Evolutionary conservation across 2,329 filamentous ascomycete species (phyloP), one percentile per base, ranked within the genome.

Genomic region (Nemania diffusa): DNA sequence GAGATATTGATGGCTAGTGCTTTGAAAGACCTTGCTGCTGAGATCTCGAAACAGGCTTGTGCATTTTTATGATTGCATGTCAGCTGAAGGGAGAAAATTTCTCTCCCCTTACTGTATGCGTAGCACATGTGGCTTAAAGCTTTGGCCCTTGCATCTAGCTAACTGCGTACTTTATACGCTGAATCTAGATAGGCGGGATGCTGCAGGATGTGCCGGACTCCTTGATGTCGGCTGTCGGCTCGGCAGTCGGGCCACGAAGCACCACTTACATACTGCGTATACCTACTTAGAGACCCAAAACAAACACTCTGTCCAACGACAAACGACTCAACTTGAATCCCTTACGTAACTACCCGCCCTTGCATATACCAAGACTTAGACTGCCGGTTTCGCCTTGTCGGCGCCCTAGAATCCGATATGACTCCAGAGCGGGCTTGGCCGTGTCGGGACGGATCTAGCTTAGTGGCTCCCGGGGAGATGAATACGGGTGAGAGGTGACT

Each of bases 371-470:
- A 46, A n/a, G 13, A 46, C 20, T 24, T n/a, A n/a, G 42, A 46
- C 42, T 20, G 42, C 42, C 42, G 42, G 32, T 44, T 24, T 48
- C 50, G 8, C 26, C 34, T 32, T 62, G 7, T 27, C 51, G 57
- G 56, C 57, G 50, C 22, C 48, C 50, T 7, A 20, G 24, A 37
- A 13, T 29, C 58, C 51, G 42, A 58, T n/a, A 27, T 48, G 42
- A 6, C 15, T 37, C 27, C 15, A 26, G 56, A n/a, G 5, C 37
- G 52, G 64, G 37, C 42, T 53, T 57, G 57, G 58, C 59, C 50
- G 26, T 24, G 37, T 53, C 52, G 64, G 46, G 20, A 27, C 53
- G 44, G 57, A 34, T 42, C 27, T 32, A 17, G 11, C 4, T 13
- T 50, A 27, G 53, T 50, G 50, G 56, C 40, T 24, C n/a, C 56